Base-by-base conservation (phyloP, 306 rosid genomes). In the Quercus cerris region DNA sequence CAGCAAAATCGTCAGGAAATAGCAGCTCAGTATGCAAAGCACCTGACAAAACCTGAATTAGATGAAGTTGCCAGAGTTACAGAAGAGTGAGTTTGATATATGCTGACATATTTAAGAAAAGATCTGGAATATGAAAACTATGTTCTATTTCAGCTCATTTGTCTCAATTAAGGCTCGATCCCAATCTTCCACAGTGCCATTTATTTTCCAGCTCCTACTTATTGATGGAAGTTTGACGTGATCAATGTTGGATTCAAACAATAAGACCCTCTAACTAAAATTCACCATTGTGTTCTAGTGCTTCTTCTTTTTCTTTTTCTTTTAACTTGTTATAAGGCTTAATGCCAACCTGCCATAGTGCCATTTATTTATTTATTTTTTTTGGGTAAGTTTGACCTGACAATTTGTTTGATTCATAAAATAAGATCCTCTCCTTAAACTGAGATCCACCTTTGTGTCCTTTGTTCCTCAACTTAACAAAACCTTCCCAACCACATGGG, bases 11-110 rank as follows among this genome's bases (percentile, higher is more conserved):
- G 97, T 14, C 85, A 80, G 74, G 92, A 92, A 83, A 94, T 94
- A 75, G 90, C 89, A 22, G 89, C 95, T 75, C 90, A 92, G 85
- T 94, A 91, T 82, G 98, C 98, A 59, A 92, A 91, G 92, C 97
- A 90, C 62, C 86, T 90, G 52, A 67, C 85, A 6, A 56, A 83
- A 71, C 35, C 83, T 3, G 92, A 88, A 70, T 72, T 90, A 64
- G 84, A 77, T 15, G 89, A 90, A 84, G 78, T 90, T 61, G 89
- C 94, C 2, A 64, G 68, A 59, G 75, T 72, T 44, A 88, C 91
- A 64, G 88, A 81, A 73, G 92, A 63, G 94, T 90, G 77, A 55
- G 94, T 82, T 82, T 25, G 13, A 78, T 74, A 38, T 5, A 68
- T 35, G 19, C 17, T 33, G 35, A 13, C 27, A 35, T 8, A n/a